These are phyloP conservation scores for Amaranthus cruentus DNA, from an alignment of 148 eudicot species.

Conservation along the genomic window DNA sequence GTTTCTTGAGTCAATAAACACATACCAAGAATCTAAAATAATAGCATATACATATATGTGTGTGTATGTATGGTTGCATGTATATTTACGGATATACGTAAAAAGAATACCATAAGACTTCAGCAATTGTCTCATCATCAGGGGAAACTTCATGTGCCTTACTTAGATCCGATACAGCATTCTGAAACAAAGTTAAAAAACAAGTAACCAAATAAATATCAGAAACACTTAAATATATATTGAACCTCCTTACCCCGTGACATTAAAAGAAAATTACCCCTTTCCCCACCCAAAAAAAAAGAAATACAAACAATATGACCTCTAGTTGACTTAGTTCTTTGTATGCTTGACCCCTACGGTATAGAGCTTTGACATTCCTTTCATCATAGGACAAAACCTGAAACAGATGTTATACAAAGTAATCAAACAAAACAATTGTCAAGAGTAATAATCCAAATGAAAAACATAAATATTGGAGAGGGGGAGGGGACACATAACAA, in stretches of 20 bases:
- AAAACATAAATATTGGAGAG: not conserved
- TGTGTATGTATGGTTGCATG: no score
- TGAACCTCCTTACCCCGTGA: constrained; percentile 3
- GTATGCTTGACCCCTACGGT: constrained; percentile 94
- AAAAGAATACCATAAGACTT: constrained; percentile 58
- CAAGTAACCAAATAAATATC: constrained; percentile 4
- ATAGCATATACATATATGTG: no score
- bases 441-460: not conserved
- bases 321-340: constrained; percentile 65
- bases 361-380: constrained; percentile 82
- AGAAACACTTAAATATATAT: constrained; percentile 10
- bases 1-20: not conserved
- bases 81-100: no score
- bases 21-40: not conserved
- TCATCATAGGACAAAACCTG: constrained; percentile 77
- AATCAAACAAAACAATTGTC: not conserved
- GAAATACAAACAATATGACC: constrained; percentile 26
- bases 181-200: constrained; percentile 33
- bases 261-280: constrained; percentile 16
- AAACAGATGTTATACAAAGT: constrained; percentile 10
- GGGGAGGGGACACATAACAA: not conserved
- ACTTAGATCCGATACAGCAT: constrained; percentile 72
- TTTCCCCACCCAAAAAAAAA: not conserved
- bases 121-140: constrained; percentile 85
- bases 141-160: constrained; percentile 87